Evolutionary conservation across 2,329 filamentous ascomycete genomes (phyloP), one percentile per base, ranked within the genome.

Genomic region (Neonectria neomacrospora): DNA sequence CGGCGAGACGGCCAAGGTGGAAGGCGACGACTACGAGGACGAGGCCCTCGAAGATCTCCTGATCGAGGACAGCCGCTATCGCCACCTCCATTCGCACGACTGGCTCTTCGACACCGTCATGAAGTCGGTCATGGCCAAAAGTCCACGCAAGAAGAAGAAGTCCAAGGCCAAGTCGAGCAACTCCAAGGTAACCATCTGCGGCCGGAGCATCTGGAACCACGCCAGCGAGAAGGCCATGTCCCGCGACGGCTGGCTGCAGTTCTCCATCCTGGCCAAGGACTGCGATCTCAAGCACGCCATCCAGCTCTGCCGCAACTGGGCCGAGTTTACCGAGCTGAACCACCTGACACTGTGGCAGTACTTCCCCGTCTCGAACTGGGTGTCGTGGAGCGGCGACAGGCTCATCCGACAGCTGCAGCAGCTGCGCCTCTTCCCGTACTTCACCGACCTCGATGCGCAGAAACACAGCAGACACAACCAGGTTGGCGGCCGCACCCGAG

Each of bases 241-340:
- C 2, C 65, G 73, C 54, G 73, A 75, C n/a, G 71, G 73, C 2
- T 75, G 73, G 73, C 65, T 75, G 5, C 73, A 75, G n/a, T 75
- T 75, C 51, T 73, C 71, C 3, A 61, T 74, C 51, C 69, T 75
- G 44, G 73, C 73, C 2, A 75, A 75, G 22, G 73, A 74, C 18
- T 75, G 73, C 12, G 61, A 72, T 9, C 54, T 75, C 3, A 68
- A 73, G 18, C 64, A 75, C 30, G 71, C 73, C 3, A 67, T 75
- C 34, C 67, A 71, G 37, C 67, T 75, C 0, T 75, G 73, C 57
- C 71, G 73, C 18, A 75, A 75, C 60, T 75, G 73, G 73, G 41
- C 54, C 16, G 73, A 75, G n/a, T 75, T 75, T 23, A 68, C 70
- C 0, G 73, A 75, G 4, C 61, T 75, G 1, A 75, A 68, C 18